A percentile compares a stretch with the other conserved stretches of the same genome.
Conservation (phyloP, 495 filamentous ascomycete species). For the Penicillium maclennaniae region DNA sequence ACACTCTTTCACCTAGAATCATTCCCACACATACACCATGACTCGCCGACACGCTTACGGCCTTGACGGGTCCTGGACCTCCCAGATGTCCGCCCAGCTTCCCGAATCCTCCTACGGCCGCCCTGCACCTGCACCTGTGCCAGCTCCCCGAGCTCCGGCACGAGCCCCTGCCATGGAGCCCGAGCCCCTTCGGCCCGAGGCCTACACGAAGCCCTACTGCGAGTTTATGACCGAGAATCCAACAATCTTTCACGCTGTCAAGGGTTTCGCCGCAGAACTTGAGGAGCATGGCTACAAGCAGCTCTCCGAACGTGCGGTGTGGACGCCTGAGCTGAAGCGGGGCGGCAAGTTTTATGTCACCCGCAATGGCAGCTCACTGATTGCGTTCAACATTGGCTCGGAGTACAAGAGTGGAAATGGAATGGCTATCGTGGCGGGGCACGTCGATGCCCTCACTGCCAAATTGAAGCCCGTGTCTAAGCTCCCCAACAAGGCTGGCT, state of each 20-base stretch:
- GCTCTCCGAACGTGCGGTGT: conserved; percentile 74
- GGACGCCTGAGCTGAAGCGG: conserved; percentile 67
- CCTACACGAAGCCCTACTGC: conserved; percentile 79
- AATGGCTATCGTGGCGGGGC: conserved; percentile 73
- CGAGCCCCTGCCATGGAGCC: conserved; percentile 14
- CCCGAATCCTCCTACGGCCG: conserved; percentile 7
- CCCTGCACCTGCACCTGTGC: conserved; percentile 6
- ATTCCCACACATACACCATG: conserved; percentile 14
- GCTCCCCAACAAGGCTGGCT: conserved; percentile 75
- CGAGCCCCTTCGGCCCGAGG: conserved; percentile 40
- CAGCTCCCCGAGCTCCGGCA: conserved; percentile 12
- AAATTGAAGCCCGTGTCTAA: conserved; percentile 85
- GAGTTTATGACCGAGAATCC: conserved; percentile 87
- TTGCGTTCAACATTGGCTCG: conserved; percentile 82
- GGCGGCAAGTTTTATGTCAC: conserved; percentile 87
- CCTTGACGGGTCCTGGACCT: conserved; percentile 25
- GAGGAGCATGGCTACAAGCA: conserved; percentile 66
- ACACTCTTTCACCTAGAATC: conserved; percentile 1
- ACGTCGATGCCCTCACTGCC: conserved; percentile 88
- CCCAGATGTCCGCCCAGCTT: conserved; percentile 13
- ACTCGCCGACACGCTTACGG: conserved; percentile 24
- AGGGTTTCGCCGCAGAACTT: conserved; percentile 68
- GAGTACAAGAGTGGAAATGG: conserved; percentile 85
- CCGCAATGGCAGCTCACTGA: conserved; percentile 79
- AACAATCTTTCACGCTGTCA: conserved; percentile 86